Percentiles rank a stretch among this genome's conserved stretches.
These are phyloP conservation scores for Eucalyptus guilfoylei DNA, from an alignment of 345 rosid species.

Conservation along the genomic window DNA sequence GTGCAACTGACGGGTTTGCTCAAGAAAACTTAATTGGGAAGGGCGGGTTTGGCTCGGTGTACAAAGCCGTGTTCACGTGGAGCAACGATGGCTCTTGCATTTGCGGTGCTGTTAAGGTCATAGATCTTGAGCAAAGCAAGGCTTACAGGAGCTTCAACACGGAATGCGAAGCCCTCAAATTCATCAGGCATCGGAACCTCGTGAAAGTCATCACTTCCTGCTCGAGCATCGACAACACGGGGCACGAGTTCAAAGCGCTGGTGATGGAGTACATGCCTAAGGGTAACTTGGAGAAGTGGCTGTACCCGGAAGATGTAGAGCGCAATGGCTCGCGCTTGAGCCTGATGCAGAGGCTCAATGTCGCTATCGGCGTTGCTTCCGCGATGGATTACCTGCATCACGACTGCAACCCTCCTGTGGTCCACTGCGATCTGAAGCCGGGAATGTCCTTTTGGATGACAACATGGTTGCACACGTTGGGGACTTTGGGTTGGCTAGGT, in stretches of 20 bases:
- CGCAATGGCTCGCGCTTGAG: not conserved
- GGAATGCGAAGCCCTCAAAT: conserved; percentile 1
- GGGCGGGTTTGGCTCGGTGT: conserved; percentile 2
- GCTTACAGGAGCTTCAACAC: conserved; percentile 1
- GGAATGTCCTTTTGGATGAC: conserved; percentile 4
- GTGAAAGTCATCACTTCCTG: conserved; percentile 2
- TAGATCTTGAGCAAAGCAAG: not conserved
- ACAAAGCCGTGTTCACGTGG: not conserved
- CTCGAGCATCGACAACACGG: conserved; percentile 1
- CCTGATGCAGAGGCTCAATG: conserved; percentile 1
- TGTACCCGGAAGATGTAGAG: not conserved
- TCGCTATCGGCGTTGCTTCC: conserved; percentile 2
- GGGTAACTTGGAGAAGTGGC: conserved; percentile 7
- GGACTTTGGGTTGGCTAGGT: conserved; percentile 2
- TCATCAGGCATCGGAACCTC: not conserved
- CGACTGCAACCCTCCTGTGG: not conserved
- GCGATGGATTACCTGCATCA: conserved; percentile 9
- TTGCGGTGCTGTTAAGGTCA: not conserved
- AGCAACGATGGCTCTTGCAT: not conserved
- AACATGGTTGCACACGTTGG: conserved; percentile 4
- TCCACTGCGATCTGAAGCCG: conserved; percentile 9
- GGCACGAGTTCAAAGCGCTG: conserved; percentile 11
- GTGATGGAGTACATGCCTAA: conserved; percentile 4
- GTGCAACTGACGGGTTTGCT: conserved; percentile 1
- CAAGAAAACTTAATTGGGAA: not conserved